Evolutionary conservation across 805 yeast genomes (phyloP).

Genomic region (Komagataella mondaviorum): DNA sequence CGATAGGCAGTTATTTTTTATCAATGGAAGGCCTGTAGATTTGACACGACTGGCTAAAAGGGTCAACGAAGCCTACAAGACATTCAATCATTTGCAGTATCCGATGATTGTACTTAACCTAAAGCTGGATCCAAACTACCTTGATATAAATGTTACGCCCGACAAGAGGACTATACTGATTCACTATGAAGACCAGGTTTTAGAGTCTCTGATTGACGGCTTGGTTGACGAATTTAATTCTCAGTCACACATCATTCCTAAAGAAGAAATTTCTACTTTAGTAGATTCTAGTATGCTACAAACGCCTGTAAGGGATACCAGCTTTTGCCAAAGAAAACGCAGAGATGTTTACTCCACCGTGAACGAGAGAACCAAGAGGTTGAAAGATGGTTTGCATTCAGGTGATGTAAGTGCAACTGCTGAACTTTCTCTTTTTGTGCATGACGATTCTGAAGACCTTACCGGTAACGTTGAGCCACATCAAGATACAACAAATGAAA

Average conservation of each 20-base stretch:
- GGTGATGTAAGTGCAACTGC: background rate
- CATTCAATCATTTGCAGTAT: constrained; percentile 56
- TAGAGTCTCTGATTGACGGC: constrained; percentile 22
- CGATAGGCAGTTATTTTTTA: constrained; percentile 64
- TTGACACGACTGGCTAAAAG: constrained; percentile 41
- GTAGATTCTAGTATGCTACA: constrained; percentile 4
- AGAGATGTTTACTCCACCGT: background rate
- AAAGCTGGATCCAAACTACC: constrained; percentile 28
- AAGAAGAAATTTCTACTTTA: constrained; percentile 14
- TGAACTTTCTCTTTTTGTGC: background rate
- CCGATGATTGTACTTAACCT: constrained; percentile 63
- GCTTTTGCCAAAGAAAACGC: constrained; percentile 1
- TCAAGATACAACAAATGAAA: background rate
- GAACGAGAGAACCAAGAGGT: background rate
- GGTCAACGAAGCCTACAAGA: constrained; percentile 61
- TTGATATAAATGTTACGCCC: constrained; percentile 89
- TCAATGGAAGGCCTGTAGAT: constrained; percentile 66
- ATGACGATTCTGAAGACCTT: background rate
- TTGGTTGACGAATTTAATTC: constrained; percentile 34
- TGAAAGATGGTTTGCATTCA: background rate
- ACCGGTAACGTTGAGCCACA: background rate
- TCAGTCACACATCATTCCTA: constrained; percentile 24
- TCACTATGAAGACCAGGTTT: constrained; percentile 47
- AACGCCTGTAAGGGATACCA: background rate
- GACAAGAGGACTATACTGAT: constrained; percentile 69